Percentiles rank a stretch among this genome's conserved stretches.
Evolutionary conservation across 176 grass and related monocot genomes (phyloP).

Genomic region (Zoysia japonica): DNA sequence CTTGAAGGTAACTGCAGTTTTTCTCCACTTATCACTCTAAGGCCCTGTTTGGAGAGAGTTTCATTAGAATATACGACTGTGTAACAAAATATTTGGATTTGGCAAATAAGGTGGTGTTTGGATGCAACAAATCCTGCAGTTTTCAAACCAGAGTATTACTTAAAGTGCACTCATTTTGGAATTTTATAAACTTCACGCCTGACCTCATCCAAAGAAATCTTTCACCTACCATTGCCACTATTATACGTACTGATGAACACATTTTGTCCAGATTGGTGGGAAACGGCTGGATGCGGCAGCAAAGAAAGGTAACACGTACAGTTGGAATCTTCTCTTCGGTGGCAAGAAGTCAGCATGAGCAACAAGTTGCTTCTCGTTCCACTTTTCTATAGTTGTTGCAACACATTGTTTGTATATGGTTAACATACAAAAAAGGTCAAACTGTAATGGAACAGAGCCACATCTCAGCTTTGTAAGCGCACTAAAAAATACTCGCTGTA

Average conservation of each 20-base stretch:
- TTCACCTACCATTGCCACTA: not conserved
- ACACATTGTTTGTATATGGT: not conserved
- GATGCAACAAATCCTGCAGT: too few species aligned
- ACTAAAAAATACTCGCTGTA: too few species aligned
- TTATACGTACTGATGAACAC: conserved; percentile 1
- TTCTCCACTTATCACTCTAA: not conserved
- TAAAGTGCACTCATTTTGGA: too few species aligned
- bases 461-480: not conserved
- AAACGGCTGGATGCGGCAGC: conserved; percentile 69
- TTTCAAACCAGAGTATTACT: too few species aligned
- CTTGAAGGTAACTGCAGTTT: not conserved
- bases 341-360: conserved; percentile 71
- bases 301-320: conserved; percentile 76
- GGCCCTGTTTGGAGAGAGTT: too few species aligned
- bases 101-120: too few species aligned
- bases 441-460: not conserved
- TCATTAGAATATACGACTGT: too few species aligned
- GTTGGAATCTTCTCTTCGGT: conserved; percentile 73
- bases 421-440: not conserved
- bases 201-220: not conserved
- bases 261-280: conserved; percentile 61
- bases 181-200: too few species aligned
- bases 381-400: not conserved
- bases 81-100: too few species aligned
- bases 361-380: not conserved